Evolutionary conservation across 2,329 filamentous ascomycete species (phyloP), one percentile per base, ranked within the genome.

Genomic region (Xylariaceae sp.): DNA sequence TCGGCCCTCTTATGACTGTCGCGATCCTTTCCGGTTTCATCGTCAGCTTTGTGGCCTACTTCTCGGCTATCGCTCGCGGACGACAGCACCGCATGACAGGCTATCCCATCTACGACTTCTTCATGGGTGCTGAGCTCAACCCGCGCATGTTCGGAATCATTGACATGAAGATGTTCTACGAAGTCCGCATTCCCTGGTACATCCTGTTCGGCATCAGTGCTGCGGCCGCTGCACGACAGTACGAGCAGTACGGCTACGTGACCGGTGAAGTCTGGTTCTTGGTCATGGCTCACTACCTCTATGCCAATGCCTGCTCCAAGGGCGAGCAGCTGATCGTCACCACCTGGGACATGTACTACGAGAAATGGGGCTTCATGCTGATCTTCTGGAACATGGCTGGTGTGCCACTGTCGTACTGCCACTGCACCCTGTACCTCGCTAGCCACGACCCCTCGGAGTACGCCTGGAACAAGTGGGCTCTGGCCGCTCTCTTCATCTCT

Each of bases 381-480:
- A 95, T 95, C 74, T 96, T 96, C 84, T 96, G 92, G 92, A 96
- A 96, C 76, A 80, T 96, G 73, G 91, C 92, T 51, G 92, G 92
- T 66, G 92, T 96, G 30, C 92, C 92, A 11, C 81, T 96, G 55
- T 92, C 87, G 57, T 96, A 96, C 82, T 96, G 91, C 78, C 92
- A 96, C 80, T 94, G 89, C 82, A 93, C 89, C 53, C 85, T 96
- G 68, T 96, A 89, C 77, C 82, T 96, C 54, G 91, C 91, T 66
- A 92, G 89, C 75, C 91, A 95, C 73, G 77, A 88, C 69, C 89
- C 92, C 0, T 81, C 84, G 41, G 84, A 85, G 59, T 96, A 96
- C 75, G 81, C 80, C 56, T 92, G 88, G 87, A 89, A 90, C 69
- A 84, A 82, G 58, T 85, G 80, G 66, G 84, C 85, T 55, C 81